Conservation (phyloP, 176 grass and related monocot species). For the Areca catechu region DNA sequence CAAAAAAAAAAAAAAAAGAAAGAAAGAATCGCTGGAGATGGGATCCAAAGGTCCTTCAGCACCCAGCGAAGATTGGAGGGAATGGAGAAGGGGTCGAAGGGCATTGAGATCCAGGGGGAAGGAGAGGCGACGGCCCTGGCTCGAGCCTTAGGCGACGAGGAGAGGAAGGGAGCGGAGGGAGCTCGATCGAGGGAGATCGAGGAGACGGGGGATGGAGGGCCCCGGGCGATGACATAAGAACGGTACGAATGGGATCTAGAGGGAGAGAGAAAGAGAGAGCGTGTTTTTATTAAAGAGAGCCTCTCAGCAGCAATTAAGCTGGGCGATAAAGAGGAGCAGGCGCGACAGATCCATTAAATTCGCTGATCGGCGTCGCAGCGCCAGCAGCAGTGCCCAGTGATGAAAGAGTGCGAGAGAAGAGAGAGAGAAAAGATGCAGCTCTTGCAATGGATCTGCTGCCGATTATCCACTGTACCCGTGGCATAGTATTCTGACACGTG, state of each 20-base stretch:
- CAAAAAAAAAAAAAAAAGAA: no score
- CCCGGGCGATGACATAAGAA: no score
- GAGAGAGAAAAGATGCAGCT: neutral
- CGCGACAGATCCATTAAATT: constrained; percentile 41
- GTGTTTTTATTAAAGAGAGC: no score
- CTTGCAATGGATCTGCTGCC: no score
- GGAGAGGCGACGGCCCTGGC: neutral
- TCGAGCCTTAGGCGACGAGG: constrained; percentile 11
- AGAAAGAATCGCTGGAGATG: no score
- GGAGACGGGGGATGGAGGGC: neutral
- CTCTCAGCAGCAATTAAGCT: no score
- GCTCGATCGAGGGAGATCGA: constrained; percentile 8
- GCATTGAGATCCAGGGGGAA: constrained; percentile 14
- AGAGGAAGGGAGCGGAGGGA: constrained; percentile 7
- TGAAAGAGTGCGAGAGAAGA: neutral
- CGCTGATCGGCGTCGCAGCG: constrained; percentile 26
- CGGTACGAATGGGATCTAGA: neutral
- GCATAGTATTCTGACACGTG: no score
- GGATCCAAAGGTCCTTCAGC: no score
- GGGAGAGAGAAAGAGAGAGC: neutral
- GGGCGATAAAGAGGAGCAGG: neutral
- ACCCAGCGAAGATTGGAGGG: neutral
- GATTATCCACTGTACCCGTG: no score
- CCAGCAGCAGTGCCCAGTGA: constrained; percentile 7
- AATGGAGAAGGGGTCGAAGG: neutral